Percentiles rank a stretch among this genome's conserved stretches.
These are phyloP conservation scores for Porcisia deanei DNA, from an alignment of 208 protist species.

Conservation along the genomic window DNA sequence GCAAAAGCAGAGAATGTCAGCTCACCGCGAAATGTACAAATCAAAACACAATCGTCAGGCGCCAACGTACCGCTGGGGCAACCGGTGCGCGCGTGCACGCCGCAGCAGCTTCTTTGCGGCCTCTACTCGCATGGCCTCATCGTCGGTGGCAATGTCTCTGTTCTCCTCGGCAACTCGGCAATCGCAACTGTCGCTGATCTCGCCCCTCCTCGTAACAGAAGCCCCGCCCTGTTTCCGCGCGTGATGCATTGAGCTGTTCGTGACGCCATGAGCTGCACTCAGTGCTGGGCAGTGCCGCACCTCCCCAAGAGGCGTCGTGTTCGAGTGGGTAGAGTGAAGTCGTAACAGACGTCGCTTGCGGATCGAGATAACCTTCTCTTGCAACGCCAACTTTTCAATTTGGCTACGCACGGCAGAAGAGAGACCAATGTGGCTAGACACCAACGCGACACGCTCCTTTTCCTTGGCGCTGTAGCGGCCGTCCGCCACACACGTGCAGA, in stretches of 20 bases:
- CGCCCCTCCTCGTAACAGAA: background rate
- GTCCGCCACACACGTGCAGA: conserved; percentile 60
- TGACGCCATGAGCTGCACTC: background rate
- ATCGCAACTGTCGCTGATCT: background rate
- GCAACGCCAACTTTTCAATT: conserved; percentile 66
- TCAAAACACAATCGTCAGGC: background rate
- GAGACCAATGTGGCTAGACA: conserved; percentile 63
- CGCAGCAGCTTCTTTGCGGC: conserved; percentile 26
- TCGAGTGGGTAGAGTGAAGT: background rate
- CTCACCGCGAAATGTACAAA: no score
- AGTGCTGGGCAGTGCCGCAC: conserved; percentile 1
- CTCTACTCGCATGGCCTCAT: conserved; percentile 18
- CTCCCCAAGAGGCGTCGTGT: background rate
- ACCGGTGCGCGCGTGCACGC: conserved; percentile 11
- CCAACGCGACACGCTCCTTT: conserved; percentile 50
- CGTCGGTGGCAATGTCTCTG: background rate
- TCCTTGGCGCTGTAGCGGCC: conserved; percentile 54
- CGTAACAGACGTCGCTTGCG: conserved; percentile 53
- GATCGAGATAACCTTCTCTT: conserved; percentile 56
- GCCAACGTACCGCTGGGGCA: background rate
- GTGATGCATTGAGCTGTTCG: background rate
- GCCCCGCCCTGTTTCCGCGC: background rate
- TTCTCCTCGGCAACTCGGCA: background rate
- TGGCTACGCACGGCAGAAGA: conserved; percentile 55
- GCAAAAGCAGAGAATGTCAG: no score